Evolutionary conservation across 768 basidiomycete species (phyloP).

Genomic region (Gymnopilus dilepis): DNA sequence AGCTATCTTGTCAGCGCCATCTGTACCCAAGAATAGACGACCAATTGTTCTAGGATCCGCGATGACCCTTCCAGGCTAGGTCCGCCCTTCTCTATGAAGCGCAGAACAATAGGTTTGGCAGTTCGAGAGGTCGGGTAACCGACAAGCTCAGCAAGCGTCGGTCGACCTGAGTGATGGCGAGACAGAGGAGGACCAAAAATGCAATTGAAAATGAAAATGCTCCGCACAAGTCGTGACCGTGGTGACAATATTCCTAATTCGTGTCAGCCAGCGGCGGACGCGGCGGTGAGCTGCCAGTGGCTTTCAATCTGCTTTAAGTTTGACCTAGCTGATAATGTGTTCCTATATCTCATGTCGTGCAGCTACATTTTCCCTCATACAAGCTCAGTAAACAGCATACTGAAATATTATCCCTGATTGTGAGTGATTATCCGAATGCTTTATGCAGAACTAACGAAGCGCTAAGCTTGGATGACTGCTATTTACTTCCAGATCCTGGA

Average conservation of each 20-base stretch:
- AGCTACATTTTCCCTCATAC: no score
- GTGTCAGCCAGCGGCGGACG: background rate
- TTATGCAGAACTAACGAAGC: no score
- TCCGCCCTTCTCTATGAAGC: background rate
- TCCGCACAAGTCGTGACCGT: background rate
- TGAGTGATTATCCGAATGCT: no score
- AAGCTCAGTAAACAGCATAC: no score
- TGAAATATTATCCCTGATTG: no score
- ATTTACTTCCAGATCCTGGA: no score
- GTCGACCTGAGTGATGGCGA: background rate
- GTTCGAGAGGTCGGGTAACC: background rate
- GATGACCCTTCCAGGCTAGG: background rate
- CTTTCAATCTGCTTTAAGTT: no score
- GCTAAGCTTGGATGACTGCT: no score
- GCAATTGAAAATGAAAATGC: no score
- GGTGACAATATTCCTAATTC: background rate
- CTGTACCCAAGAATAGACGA: constrained; percentile 8
- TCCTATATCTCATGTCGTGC: no score
- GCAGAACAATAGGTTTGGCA: constrained; percentile 3
- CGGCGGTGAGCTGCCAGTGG: no score
- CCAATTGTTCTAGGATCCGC: constrained; percentile 9
- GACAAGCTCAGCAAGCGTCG: background rate
- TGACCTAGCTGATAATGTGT: no score
- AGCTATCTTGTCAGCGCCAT: background rate
- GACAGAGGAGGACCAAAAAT: background rate